Conservation (phyloP, 306 rosid species). For the Phaseolus lunatus region DNA sequence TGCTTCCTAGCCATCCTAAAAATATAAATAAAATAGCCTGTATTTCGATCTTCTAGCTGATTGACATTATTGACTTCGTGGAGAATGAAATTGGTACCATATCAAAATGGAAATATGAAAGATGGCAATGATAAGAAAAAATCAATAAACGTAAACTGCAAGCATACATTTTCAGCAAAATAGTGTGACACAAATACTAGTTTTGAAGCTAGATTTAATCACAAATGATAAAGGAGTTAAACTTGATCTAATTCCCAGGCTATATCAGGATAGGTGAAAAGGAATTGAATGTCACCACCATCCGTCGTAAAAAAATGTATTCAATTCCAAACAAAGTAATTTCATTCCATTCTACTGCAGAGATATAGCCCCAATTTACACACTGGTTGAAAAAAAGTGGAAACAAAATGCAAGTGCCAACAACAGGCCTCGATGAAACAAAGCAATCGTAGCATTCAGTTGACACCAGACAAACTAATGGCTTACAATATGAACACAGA, state of each 20-base stretch:
- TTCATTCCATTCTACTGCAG: not conserved
- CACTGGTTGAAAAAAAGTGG: not conserved
- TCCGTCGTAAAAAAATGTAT: not conserved
- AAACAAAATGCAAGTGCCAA: not conserved
- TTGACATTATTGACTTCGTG: not conserved
- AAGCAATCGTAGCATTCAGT: not conserved
- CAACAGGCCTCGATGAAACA: constrained; percentile 6
- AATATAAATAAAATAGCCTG: not conserved
- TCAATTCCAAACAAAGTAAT: no score
- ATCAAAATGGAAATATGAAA: not conserved
- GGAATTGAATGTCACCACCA: not conserved
- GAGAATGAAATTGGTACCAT: constrained; percentile 18
- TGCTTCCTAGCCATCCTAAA: constrained; percentile 2
- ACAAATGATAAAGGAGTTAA: not conserved
- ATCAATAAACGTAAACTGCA: not conserved
- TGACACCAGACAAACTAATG: not conserved
- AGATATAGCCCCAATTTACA: not conserved
- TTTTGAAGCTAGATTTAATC: not conserved
- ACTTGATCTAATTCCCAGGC: not conserved
- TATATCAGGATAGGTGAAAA: not conserved
- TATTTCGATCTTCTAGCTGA: not conserved
- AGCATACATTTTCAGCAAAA: not conserved
- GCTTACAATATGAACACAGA: constrained; percentile 1
- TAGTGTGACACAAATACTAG: not conserved
- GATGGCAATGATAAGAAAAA: not conserved